Evolutionary conservation across 1,284 basidiomycete species (phyloP), one percentile per base, ranked within the genome.

Genomic region (Cystobasidiaceae sp.): DNA sequence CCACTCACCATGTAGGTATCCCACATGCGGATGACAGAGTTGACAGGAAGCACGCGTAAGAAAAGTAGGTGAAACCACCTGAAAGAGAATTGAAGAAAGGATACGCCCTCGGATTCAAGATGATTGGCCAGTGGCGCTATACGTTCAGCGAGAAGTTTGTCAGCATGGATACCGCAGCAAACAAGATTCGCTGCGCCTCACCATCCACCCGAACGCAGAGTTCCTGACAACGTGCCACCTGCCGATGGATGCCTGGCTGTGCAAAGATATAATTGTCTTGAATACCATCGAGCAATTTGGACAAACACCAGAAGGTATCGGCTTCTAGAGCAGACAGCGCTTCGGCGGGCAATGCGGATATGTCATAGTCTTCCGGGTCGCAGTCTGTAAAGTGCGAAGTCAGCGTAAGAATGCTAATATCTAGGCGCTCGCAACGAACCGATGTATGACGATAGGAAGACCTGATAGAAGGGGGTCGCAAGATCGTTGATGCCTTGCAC

Each of bases 1-100:
- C 32, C 25, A 78, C 89, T 66, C 67, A 96, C 93, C 73, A 97
- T 79, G 77, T 97, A 97, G 7, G 93, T 96, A 76, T 97, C 93
- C 93, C 93, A 97, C 93, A 97, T 97, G 63, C 93, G 83, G 60
- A 96, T 89, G 13, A 93, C 96, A 76, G 94, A 94, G 73, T 87
- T 85, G 58, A 96, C 90, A 71, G 86, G 93, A 70, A 97, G 88
- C 79, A 97, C 93, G 63, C 93, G 83, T 93, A 97, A 96, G 66
- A 97, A 81, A 57, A 97, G 79, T 75, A 93, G 96, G 75, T 97
- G 97, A 90, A 97, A 96, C 93, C 93, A 97, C 52, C 93, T 82
- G 78, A 97, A 97, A 41, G 93, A 92, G 71, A 97, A 97, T 76
- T 97, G 93, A 86, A 97, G 94, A 74, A 94, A 97, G 79, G 97